Evolutionary conservation across 345 rosid species (phyloP).

Genomic region (Iberis pinnata): DNA sequence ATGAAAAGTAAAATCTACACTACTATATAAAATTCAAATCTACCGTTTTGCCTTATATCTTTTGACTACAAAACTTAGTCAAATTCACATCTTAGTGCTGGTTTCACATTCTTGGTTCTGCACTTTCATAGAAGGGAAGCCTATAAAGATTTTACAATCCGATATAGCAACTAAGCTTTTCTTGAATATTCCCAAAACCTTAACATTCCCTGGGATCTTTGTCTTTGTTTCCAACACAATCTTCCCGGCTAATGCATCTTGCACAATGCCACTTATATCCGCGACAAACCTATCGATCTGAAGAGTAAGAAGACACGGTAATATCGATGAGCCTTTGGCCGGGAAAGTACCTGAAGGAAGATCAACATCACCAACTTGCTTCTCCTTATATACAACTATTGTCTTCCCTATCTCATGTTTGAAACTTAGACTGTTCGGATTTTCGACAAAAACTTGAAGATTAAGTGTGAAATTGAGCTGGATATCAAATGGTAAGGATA

Average conservation of each 20-base stretch:
- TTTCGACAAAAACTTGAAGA: no score
- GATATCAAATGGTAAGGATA: no score
- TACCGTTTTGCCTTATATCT: background rate
- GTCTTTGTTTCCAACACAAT: constrained; percentile 33
- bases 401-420: constrained; percentile 40
- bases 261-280: constrained; percentile 31
- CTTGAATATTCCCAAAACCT: constrained; percentile 36
- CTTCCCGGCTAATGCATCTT: constrained; percentile 30
- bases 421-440: constrained; percentile 33
- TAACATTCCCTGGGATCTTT: constrained; percentile 43
- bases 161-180: constrained; percentile 41
- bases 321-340: constrained; percentile 27
- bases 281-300: constrained; percentile 35
- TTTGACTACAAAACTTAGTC: background rate
- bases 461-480: no score
- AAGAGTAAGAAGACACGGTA: constrained; percentile 35
- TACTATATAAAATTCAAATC: background rate
- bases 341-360: constrained; percentile 35
- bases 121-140: constrained; percentile 31
- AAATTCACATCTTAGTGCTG: constrained; percentile 29
- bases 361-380: constrained; percentile 38
- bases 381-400: no score
- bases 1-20: constrained; percentile 1
- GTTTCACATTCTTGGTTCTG: constrained; percentile 34
- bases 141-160: constrained; percentile 30